phyloP scores from a whole-genome alignment of 305 asterid species.

The Rubia peregrina region DNA sequence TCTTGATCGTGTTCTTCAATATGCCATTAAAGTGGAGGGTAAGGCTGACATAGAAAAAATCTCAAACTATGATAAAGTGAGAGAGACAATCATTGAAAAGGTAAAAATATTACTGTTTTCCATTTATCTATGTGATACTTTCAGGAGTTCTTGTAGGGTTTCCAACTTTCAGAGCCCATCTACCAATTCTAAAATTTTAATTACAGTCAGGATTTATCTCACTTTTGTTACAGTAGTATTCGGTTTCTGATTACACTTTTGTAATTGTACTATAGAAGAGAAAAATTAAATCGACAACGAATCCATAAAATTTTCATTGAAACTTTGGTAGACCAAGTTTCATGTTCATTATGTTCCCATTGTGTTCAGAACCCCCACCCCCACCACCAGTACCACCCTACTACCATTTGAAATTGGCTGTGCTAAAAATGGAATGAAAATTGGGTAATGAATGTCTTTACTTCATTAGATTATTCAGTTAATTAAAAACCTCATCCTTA shows the following conservation, averaged over 20 bases:
- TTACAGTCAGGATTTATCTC: no score
- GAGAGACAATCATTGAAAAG: conserved; percentile 78
- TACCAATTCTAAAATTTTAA: no score
- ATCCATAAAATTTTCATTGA: not conserved
- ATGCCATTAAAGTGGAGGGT: conserved; percentile 92
- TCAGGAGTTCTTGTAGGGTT: not conserved
- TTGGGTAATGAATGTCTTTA: no score
- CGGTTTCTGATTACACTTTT: not conserved
- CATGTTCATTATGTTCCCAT: not conserved
- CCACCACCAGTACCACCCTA: no score
- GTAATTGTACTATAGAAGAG: not conserved
- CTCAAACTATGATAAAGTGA: conserved; percentile 81
- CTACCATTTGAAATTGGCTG: no score
- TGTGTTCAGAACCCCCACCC: no score
- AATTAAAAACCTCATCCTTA: not conserved
- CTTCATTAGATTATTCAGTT: no score
- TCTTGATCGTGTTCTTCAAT: conserved; percentile 97
- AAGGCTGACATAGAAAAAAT: conserved; percentile 77
- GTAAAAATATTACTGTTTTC: conserved; percentile 33
- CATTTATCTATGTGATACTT: not conserved
- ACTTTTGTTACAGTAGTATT: no score
- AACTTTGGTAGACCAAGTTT: not conserved
- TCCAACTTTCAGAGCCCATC: no score
- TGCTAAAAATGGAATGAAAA: no score
- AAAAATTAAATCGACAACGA: not conserved